Base-by-base conservation (phyloP, 495 filamentous ascomycete genomes). In the Hypomontagnella submonticulosa region DNA sequence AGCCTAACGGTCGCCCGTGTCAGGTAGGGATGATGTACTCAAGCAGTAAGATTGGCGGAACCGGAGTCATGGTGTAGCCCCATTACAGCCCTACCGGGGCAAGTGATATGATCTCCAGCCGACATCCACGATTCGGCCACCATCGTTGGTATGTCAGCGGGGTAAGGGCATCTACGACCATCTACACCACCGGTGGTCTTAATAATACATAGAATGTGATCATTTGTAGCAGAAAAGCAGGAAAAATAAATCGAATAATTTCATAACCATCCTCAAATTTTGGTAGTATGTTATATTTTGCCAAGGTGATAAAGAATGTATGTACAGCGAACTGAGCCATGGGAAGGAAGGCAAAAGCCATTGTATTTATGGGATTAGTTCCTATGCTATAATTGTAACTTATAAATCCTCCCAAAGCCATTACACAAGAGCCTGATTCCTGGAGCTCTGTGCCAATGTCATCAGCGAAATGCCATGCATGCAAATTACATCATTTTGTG, bases 31-130 rank as follows among this genome's bases (percentile, higher is more conserved):
- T 47, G 18, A 16, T 47, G 33, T 44, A n/a, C n/a, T n/a, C n/a
- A n/a, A n/a, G n/a, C n/a, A 19, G 20, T 47, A 37, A 36, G 51
- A 63, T 50, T 63, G 57, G 63, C 52, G 52, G 63, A 51, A 57
- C 57, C 50, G 56, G 57, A 51, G 18, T 37, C 56, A 48, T 36
- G 50, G 46, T 15, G 44, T 44, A 36, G 46, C 23, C 52, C 56
- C 52, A 19, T 61, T 50, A 38, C 48, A 67, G 46, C 46, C 64
- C 57, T 62, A 57, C 58, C 46, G 19, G 49, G 52, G 11, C 15
- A 38, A 57, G 33, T 56, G 44, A 49, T 42, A n/a, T n/a, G n/a
- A n/a, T n/a, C n/a, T n/a, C n/a, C n/a, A n/a, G 62, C 62, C 59
- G 56, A 58, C 48, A 37, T 27, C 23, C 23, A 27, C 23, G 3